Evolutionary conservation across 1,284 basidiomycete genomes (phyloP).

Genomic region (Ustilago sp.): DNA sequence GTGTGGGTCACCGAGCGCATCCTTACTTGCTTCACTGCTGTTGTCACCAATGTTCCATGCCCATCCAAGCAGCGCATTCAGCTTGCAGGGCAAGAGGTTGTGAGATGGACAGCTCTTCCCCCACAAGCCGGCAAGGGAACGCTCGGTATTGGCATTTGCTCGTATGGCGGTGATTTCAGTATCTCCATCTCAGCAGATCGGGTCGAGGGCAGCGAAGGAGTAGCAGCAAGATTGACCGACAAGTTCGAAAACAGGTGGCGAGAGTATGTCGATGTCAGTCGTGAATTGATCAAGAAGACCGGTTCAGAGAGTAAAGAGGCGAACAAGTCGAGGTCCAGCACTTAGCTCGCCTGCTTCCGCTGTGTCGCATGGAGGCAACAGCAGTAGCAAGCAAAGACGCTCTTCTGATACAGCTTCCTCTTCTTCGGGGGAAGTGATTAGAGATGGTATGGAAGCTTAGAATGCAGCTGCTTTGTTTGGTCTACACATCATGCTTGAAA

Average conservation of each 20-base stretch:
- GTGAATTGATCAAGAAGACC: constrained; percentile 24
- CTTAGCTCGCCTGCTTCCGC: constrained; percentile 5
- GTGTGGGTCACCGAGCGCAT: constrained; percentile 28
- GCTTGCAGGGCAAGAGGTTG: constrained; percentile 53
- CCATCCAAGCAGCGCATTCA: constrained; percentile 51
- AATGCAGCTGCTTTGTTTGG: constrained; percentile 1
- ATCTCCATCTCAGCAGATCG: constrained; percentile 63
- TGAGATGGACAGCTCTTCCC: constrained; percentile 56
- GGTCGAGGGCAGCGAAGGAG: constrained; percentile 53
- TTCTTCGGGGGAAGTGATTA: background rate
- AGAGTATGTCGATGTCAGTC: constrained; percentile 40
- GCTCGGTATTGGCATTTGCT: constrained; percentile 65
- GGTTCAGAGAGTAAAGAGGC: constrained; percentile 17
- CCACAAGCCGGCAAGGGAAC: constrained; percentile 65
- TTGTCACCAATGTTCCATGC: constrained; percentile 68
- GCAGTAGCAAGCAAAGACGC: constrained; percentile 6
- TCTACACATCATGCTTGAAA: constrained; percentile 14
- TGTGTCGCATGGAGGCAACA: background rate
- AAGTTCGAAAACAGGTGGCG: constrained; percentile 53
- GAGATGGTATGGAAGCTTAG: background rate
- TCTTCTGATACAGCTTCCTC: constrained; percentile 11
- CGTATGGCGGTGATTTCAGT: constrained; percentile 56
- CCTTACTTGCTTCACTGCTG: constrained; percentile 53
- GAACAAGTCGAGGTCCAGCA: constrained; percentile 4
- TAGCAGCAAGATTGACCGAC: constrained; percentile 49